Conservation (phyloP, 140 eudicot species). For the Senecio squalidus region DNA sequence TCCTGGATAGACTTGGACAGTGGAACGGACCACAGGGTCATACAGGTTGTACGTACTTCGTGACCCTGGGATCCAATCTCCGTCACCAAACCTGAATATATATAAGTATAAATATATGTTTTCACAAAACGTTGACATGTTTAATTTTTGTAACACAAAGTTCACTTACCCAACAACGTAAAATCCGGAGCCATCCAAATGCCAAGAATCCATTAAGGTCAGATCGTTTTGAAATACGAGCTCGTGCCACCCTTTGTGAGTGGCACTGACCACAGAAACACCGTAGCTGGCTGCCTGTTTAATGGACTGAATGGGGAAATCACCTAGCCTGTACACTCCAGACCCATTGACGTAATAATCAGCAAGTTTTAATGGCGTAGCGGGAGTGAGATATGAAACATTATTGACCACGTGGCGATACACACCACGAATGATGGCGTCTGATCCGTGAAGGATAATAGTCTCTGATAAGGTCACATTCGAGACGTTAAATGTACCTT, state of each 20-base stretch:
- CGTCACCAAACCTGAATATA: constrained; percentile 54
- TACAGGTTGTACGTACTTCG: constrained; percentile 45
- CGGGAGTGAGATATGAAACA: constrained; percentile 42
- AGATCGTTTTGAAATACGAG: constrained; percentile 43
- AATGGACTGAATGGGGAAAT: constrained; percentile 36
- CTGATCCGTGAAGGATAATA: constrained; percentile 48
- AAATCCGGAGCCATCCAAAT: constrained; percentile 61
- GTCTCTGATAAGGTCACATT: constrained; percentile 53
- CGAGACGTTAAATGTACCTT: constrained; percentile 67
- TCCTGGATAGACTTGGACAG: constrained; percentile 61
- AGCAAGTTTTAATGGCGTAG: constrained; percentile 63
- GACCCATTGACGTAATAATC: constrained; percentile 50
- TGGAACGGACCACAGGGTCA: constrained; percentile 75
- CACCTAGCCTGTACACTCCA: constrained; percentile 46
- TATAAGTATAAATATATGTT: background rate
- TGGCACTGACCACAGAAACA: constrained; percentile 43
- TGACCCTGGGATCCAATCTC: constrained; percentile 48
- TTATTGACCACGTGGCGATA: constrained; percentile 48
- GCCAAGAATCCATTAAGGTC: constrained; percentile 53
- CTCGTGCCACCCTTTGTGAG: constrained; percentile 66
- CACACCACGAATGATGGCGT: constrained; percentile 21
- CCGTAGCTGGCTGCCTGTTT: constrained; percentile 27
- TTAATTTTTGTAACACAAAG: background rate
- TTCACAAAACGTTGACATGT: background rate
- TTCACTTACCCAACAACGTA: constrained; percentile 62